phyloP scores from a whole-genome alignment of 2,329 filamentous ascomycete genomes.

The Aspergillus fructus region DNA sequence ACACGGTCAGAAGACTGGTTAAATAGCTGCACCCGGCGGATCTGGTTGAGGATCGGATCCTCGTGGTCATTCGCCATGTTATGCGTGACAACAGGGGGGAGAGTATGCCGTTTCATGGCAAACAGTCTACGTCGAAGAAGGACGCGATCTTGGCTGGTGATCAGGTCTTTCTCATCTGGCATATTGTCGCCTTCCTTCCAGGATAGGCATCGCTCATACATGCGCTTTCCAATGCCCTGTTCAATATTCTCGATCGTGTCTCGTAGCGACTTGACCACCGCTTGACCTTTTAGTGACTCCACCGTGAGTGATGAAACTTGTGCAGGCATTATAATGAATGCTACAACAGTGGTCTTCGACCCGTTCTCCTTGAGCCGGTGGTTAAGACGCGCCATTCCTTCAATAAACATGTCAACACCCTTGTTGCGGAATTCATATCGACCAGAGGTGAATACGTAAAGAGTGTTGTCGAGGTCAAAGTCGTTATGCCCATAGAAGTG shows the following conservation, averaged over 20 bases:
- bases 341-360: conserved; percentile 91
- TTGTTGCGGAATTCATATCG: conserved; percentile 98
- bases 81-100: conserved; percentile 96
- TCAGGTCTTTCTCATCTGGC: conserved; percentile 94
- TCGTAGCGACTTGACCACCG: conserved; percentile 91
- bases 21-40: conserved; percentile 93
- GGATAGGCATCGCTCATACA: conserved; percentile 90
- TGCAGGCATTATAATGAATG: conserved; percentile 98
- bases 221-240: conserved; percentile 83
- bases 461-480: conserved; percentile 92
- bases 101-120: conserved; percentile 87
- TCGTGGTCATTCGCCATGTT: conserved; percentile 96
- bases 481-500: conserved; percentile 99
- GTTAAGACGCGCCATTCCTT: conserved; percentile 90
- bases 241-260: conserved; percentile 94
- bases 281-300: conserved; percentile 93
- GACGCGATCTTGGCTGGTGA: conserved; percentile 88
- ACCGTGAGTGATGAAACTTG: conserved; percentile 94
- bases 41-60: conserved; percentile 92
- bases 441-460: conserved; percentile 96
- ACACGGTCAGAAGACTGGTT: conserved; percentile 93
- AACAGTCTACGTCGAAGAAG: conserved; percentile 87
- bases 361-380: conserved; percentile 82
- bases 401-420: conserved; percentile 99
- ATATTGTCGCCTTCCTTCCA: conserved; percentile 94